Evolutionary conservation across 2,329 filamentous ascomycete genomes (phyloP).

Genomic region (Plenodomus tracheiphilus): DNA sequence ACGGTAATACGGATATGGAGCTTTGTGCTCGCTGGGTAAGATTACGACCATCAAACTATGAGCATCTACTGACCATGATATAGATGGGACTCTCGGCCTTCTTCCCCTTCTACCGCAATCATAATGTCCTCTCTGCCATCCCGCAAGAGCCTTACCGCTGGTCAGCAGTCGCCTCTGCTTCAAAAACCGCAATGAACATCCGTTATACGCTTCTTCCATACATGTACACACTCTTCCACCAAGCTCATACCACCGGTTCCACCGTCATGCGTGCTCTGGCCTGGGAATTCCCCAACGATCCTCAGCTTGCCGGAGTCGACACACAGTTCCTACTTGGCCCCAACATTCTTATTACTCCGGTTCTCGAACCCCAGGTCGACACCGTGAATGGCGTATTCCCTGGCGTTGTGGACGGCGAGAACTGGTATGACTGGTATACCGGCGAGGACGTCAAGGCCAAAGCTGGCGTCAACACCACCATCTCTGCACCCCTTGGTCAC

Average conservation of each 20-base stretch:
- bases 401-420: slow-evolving; percentile 60
- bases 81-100: slow-evolving; percentile 72
- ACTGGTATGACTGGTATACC: slow-evolving; percentile 85
- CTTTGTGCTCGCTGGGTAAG: slow-evolving; percentile 77
- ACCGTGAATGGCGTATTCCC: slow-evolving; percentile 72
- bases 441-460: slow-evolving; percentile 57
- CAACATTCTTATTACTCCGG: slow-evolving; percentile 68
- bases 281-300: slow-evolving; percentile 76
- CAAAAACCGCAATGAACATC: slow-evolving; percentile 68
- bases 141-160: slow-evolving; percentile 74
- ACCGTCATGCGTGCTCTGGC: slow-evolving; percentile 73
- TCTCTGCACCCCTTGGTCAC: slow-evolving; percentile 65
- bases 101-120: slow-evolving; percentile 79
- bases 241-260: slow-evolving; percentile 65
- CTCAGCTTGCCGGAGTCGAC: slow-evolving; percentile 66
- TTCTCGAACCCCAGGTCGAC: slow-evolving; percentile 64
- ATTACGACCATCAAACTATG: too few species aligned
- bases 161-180: slow-evolving; percentile 66
- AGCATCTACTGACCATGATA: slow-evolving; percentile 51
- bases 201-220: slow-evolving; percentile 74
- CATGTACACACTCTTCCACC: slow-evolving; percentile 73
- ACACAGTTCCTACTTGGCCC: slow-evolving; percentile 73
- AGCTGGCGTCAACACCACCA: slow-evolving; percentile 61
- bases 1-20: slow-evolving; percentile 67
- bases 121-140: slow-evolving; percentile 65